Conservation (phyloP, 768 basidiomycete species). For the Mycena vitilis region DNA sequence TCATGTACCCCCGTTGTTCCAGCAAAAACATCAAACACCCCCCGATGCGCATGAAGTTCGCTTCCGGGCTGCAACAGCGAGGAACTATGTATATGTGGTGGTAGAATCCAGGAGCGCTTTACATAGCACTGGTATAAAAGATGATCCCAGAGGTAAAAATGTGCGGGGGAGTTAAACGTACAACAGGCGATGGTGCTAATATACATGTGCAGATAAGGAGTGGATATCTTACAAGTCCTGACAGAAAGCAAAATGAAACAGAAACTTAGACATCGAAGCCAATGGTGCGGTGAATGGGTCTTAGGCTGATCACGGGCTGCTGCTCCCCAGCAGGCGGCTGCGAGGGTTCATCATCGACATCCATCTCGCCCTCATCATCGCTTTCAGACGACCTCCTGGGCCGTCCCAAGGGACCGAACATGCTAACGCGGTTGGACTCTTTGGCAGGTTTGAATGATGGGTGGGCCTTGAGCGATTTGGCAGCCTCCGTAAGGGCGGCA, state of each 20-base stretch:
- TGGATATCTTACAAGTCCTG: slow-evolving; percentile 9
- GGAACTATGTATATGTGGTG: not conserved
- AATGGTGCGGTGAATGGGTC: slow-evolving; percentile 67
- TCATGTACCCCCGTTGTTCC: not conserved
- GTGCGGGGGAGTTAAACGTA: not conserved
- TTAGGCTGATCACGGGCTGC: slow-evolving; percentile 65
- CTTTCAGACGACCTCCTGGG: slow-evolving; percentile 67
- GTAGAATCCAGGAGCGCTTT: too few species aligned
- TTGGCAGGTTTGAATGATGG: slow-evolving; percentile 57
- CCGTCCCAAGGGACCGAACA: slow-evolving; percentile 67
- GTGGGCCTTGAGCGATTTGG: slow-evolving; percentile 60
- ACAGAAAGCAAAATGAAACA: slow-evolving; percentile 2
- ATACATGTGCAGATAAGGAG: slow-evolving; percentile 12
- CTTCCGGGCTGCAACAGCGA: not conserved
- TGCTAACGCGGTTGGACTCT: slow-evolving; percentile 66
- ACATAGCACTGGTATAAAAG: not conserved
- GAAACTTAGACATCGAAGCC: slow-evolving; percentile 59
- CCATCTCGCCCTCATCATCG: slow-evolving; percentile 65
- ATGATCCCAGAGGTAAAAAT: not conserved
- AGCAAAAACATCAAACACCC: too few species aligned
- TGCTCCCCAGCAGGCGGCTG: slow-evolving; percentile 54
- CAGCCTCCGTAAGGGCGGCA: slow-evolving; percentile 63
- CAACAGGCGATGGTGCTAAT: slow-evolving; percentile 14
- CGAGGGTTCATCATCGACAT: slow-evolving; percentile 53
- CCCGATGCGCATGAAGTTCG: not conserved